phyloP scores from a whole-genome alignment of 2,329 filamentous ascomycete genomes.

The Ophiocordyceps camponoti-floridani region DNA sequence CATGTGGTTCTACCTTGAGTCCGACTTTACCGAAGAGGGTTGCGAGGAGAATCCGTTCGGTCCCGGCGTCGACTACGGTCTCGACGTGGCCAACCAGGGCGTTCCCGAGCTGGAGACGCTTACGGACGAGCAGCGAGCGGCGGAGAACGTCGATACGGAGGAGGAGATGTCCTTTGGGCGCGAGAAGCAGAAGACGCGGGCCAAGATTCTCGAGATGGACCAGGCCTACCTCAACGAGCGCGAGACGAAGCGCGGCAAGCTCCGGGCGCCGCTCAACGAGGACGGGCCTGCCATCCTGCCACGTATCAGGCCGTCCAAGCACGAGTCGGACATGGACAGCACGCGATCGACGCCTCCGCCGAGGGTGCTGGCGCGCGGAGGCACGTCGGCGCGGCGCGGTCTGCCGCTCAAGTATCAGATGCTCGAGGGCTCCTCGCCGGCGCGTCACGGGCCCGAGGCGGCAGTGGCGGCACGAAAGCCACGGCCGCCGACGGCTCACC shows the following conservation, averaged over 20 bases:
- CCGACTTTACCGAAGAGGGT: slow-evolving; percentile 77
- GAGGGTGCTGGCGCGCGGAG: slow-evolving; percentile 10
- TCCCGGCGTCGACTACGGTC: slow-evolving; percentile 43
- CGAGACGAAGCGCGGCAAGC: slow-evolving; percentile 37
- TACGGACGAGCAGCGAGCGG: slow-evolving; percentile 42
- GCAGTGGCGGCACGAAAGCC: slow-evolving; percentile 40
- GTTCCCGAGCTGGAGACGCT: slow-evolving; percentile 50
- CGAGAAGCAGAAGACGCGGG: slow-evolving; percentile 56
- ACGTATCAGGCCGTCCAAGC: slow-evolving; percentile 43
- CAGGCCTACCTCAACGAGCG: slow-evolving; percentile 48
- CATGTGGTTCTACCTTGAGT: slow-evolving; percentile 98
- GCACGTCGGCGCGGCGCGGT: slow-evolving; percentile 7
- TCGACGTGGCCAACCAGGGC: slow-evolving; percentile 48
- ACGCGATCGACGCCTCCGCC: slow-evolving; percentile 24
- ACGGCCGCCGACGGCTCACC: slow-evolving; percentile 63
- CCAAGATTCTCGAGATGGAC: slow-evolving; percentile 58
- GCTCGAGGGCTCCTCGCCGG: slow-evolving; percentile 42
- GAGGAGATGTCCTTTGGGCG: slow-evolving; percentile 55
- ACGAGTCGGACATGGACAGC: slow-evolving; percentile 30
- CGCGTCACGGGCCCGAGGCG: slow-evolving; percentile 33
- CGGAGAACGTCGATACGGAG: slow-evolving; percentile 58
- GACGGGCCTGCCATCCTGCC: slow-evolving; percentile 42
- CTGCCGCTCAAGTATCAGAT: slow-evolving; percentile 38
- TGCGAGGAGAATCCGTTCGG: slow-evolving; percentile 88
- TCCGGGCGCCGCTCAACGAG: slow-evolving; percentile 21